Evolutionary conservation across 108 stramenopile genomes (phyloP), one percentile per base, ranked within the genome.

Genomic region (Mediolabrus comicus): DNA sequence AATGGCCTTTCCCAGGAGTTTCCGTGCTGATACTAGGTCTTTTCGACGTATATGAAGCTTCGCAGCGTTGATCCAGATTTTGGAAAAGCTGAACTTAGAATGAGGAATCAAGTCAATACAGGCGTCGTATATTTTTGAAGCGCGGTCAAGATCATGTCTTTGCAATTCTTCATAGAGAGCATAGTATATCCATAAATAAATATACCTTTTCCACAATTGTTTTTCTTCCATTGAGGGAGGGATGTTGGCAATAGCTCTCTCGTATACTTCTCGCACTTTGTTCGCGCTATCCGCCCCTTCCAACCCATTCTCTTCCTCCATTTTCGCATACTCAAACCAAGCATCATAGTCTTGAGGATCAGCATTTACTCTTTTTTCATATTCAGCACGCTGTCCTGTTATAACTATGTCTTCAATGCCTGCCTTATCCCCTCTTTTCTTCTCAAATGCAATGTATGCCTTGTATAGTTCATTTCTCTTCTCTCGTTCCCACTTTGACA

Each of bases 181-280:
- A 65, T 97, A 98, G 67, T 96, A 96, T 59, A 98, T 96, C 98
- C 98, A 99, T 31, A 99, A 82, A 65, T 95, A 99, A 55, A 99
- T 97, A 79, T 99, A 99, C 26, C 98, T 77, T 69, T 86, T 86
- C 99, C 99, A 99, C 71, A 88, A 89, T 29, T 94, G 89, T 72
- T 98, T 99, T 41, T 97, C 84, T 11, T 83, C 63, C 28, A 78
- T 65, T 9, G 92, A 82, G 17, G 97, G 97, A 33, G 95, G 97
- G 29, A 97, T 63, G 55, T 98, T 84, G 19, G 91, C 84, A 27
- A 98, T 92, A 6, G 99, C 99, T 53, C 94, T 86, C 80, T 98
- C 97, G 71, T 97, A 99, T 3, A 95, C 92, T 22, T 91, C 94
- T 49, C 94, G 84, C 0, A 95, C 88, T n/a, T 77, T 71, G 53